Base-by-base conservation (phyloP, 1,284 basidiomycete species). In the Thelephora terrestris region DNA sequence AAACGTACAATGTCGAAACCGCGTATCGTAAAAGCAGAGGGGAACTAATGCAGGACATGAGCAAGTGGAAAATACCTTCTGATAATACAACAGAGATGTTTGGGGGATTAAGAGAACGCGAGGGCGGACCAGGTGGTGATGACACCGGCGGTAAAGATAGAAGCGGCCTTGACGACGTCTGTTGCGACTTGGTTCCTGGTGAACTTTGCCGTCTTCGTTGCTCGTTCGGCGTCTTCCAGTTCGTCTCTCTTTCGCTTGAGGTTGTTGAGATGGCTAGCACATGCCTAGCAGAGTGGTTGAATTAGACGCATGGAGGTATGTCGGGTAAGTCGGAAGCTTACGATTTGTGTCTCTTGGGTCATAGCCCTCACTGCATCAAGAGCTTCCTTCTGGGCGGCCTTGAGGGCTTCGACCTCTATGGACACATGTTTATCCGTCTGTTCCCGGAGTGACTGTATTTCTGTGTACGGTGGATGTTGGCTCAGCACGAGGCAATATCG, bases 331-430 rank as follows among this genome's bases (percentile, higher is more conserved):
- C 3, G 9, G 29, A 10, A 12, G 14, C 12, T 32, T 40, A 42
- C 25, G 17, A 20, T 42, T 18, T 17, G 17, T 14, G 25, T 42
- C n/a, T 42, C 21, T 21, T 21, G 21, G 25, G 39, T 42, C 39
- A 42, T 42, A n/a, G 20, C 39, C 16, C 25, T 42, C 10, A 42
- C 25, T 12, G 39, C 25, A 18, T 42, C 21, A 4, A 24, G 45
- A 53, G 61, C 62, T 6, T 57, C 57, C 32, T 61, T 59, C 27
- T 63, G 64, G 21, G 65, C 62, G 16, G 55, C 53, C 40, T 61
- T 59, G 29, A 68, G 57, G 10, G 57, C 58, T 9, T 60, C 57
- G 16, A 70, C 51, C 48, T 70, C 67, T 10, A 59, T 57, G n/a
- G 58, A 57, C 55, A 69, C 62, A 43, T 68, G 59, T 37, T 59